phyloP scores from a whole-genome alignment of 371 early-diverging fungal species.

The Umbelopsis sp. region DNA sequence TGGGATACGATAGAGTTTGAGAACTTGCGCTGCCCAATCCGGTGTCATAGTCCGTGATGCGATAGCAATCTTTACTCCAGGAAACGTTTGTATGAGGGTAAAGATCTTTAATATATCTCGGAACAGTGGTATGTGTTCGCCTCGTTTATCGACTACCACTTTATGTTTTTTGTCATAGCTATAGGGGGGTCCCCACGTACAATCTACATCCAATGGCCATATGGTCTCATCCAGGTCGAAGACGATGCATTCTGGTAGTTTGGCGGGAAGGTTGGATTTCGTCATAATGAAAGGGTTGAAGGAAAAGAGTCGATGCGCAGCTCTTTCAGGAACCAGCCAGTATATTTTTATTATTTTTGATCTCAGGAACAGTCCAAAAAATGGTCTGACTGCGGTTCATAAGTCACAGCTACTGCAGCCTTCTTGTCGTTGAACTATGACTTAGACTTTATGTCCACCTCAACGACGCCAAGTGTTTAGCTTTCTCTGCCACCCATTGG shows the following conservation, averaged over 20 bases:
- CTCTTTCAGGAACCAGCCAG: neutral
- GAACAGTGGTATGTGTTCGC: slow-evolving; percentile 37
- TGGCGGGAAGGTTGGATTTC: neutral
- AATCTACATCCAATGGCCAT: slow-evolving; percentile 3
- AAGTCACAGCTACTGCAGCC: neutral
- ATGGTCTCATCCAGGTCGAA: slow-evolving; percentile 6
- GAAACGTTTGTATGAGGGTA: slow-evolving; percentile 37
- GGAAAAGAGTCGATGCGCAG: neutral
- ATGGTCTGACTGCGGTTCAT: neutral
- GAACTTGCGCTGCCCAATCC: slow-evolving; percentile 35
- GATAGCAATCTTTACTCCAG: slow-evolving; percentile 47
- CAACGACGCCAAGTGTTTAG: too few species aligned
- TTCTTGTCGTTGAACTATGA: too few species aligned
- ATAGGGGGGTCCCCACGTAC: neutral
- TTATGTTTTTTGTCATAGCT: neutral
- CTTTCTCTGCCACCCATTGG: too few species aligned
- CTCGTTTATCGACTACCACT: slow-evolving; percentile 24
- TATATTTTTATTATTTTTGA: neutral
- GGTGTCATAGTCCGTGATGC: slow-evolving; percentile 55
- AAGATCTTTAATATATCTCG: slow-evolving; percentile 41
- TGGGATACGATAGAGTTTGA: neutral
- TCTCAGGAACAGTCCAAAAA: neutral
- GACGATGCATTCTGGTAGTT: slow-evolving; percentile 6
- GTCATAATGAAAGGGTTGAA: neutral
- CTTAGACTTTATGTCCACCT: too few species aligned